phyloP scores from a whole-genome alignment of 441 rosid species.

The Syzygium malaccense region DNA sequence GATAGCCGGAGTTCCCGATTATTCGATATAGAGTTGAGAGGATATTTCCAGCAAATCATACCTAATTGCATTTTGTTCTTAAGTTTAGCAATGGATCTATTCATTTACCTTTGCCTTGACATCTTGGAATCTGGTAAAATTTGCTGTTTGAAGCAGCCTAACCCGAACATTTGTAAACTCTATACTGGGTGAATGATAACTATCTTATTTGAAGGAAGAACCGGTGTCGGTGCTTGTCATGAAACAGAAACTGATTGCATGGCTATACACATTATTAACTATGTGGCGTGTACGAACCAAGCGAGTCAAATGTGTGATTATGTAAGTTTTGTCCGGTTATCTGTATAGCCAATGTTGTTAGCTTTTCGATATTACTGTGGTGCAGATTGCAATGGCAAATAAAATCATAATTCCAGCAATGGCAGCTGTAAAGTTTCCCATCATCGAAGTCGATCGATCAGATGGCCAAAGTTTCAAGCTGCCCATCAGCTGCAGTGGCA shows the following conservation, averaged over 20 bases:
- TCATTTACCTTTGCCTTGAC: neutral
- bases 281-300: neutral
- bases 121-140: neutral
- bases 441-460: conserved; percentile 34
- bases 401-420: conserved; percentile 55
- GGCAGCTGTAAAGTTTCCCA: conserved; percentile 63
- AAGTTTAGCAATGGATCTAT: neutral
- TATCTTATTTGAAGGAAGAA: neutral
- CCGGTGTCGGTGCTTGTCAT: neutral
- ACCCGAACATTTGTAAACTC: neutral
- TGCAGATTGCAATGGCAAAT: conserved; percentile 68
- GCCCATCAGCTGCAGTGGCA: conserved; percentile 32
- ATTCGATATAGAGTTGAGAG: neutral
- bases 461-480: conserved; percentile 48
- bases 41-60: neutral
- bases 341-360: neutral
- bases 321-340: neutral
- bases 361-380: neutral
- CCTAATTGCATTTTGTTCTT: neutral
- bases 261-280: neutral
- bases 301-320: neutral
- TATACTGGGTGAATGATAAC: neutral
- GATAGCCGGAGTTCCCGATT: neutral
- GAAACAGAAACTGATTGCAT: neutral
- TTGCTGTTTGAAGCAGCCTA: neutral